Base-by-base conservation (phyloP, 495 filamentous ascomycete species). In the Daldinia concentrica region DNA sequence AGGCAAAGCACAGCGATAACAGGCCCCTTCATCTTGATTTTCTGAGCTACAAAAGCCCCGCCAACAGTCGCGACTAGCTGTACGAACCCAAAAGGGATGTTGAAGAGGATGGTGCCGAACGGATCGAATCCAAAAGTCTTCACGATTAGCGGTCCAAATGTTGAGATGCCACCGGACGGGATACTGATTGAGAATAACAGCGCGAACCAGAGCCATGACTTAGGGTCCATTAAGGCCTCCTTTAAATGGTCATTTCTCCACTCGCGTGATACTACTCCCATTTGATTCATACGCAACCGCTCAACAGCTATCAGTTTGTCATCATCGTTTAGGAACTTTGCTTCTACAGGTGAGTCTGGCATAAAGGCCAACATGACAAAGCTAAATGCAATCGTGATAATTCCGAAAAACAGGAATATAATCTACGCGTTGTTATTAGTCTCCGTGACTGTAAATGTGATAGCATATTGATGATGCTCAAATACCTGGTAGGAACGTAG, bases 201-300 rank as follows among this genome's bases (percentile, higher is more conserved):
- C 4, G 81, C 76, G 74, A 89, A 88, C 87, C 87, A 90, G 51
- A 86, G 77, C 84, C 86, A 90, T 1, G 88, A 87, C 74, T 90
- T 90, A 14, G 84, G 64, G 64, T 90, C 88, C 3, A 86, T 72
- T 26, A 83, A 77, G 32, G 85, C 79, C 66, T 90, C 88, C 54
- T 80, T 82, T 3, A 89, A 82, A 71, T 90, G 88, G 19, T 87
- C 84, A 84, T 86, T 89, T 73, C 86, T 86, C 87, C 87, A 90
- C 43, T 84, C 79, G 37, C 86, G 81, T 14, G 81, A 88, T 30
- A 85, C 79, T 8, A 89, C 81, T 34, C 88, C 87, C 79, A 88
- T 86, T 64, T 90, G 87, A 61, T 90, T 90, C 82, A 85, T 86
- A n/a, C 86, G 83, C n/a, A 89, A 80, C 66, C 85, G 75, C 58